Percentiles rank a stretch among this genome's conserved stretches.
These are phyloP conservation scores for Spathaspora passalidarum DNA, from an alignment of 805 yeast species.

Conservation along the genomic window DNA sequence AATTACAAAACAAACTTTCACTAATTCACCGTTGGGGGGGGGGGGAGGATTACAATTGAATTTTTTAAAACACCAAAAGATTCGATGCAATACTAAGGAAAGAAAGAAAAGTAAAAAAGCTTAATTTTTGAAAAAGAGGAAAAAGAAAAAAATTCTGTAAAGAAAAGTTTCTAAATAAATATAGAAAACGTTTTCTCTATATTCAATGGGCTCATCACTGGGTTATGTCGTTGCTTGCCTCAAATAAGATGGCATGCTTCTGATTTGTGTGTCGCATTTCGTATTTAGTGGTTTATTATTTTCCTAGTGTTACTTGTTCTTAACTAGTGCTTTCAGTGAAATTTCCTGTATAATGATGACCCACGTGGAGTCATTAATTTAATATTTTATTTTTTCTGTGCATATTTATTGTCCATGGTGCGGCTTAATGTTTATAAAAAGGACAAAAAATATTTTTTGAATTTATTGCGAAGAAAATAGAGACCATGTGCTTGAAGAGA, in stretches of 20 bases:
- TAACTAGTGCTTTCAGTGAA: not conserved
- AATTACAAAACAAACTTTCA: not conserved
- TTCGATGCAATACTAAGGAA: too few species aligned
- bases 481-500: not conserved
- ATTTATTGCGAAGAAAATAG: not conserved
- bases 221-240: too few species aligned
- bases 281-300: not conserved
- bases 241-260: not conserved
- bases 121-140: not conserved
- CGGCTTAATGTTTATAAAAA: not conserved
- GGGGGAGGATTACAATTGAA: not conserved
- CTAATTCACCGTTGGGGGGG: not conserved
- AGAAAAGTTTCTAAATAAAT: not conserved
- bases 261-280: not conserved
- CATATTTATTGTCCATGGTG: not conserved
- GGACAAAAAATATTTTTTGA: not conserved
- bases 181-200: not conserved
- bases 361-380: not conserved
- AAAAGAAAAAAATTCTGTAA: not conserved
- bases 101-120: not conserved
- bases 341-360: not conserved
- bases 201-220: too few species aligned
- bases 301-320: too few species aligned
- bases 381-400: not conserved
- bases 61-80: not conserved